Conservation (phyloP, 129 eudicot genomes). For the Helichrysum umbraculigerum region DNA sequence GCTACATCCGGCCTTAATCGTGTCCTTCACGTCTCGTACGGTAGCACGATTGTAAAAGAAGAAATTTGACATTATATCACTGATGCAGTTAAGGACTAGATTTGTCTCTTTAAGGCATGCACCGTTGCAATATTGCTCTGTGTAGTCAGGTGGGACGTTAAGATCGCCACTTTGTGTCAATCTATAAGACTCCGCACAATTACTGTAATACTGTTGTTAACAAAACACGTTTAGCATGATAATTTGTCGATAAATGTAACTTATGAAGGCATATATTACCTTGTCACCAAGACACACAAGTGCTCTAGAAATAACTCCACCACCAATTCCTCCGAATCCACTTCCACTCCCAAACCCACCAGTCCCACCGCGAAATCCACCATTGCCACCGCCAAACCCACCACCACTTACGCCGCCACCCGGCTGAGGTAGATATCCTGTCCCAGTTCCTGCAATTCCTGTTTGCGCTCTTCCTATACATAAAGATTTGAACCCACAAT, state of each 20-base stretch:
- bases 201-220: conserved; percentile 53
- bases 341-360: conserved; percentile 26
- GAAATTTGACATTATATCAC: conserved; percentile 48
- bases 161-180: conserved; percentile 61
- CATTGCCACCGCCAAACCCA: neutral
- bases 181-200: conserved; percentile 60
- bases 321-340: conserved; percentile 42
- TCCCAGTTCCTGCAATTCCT: conserved; percentile 36
- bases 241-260: neutral
- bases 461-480: conserved; percentile 44
- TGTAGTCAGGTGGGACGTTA: conserved; percentile 52
- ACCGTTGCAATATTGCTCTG: conserved; percentile 67
- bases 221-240: neutral
- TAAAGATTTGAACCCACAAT: no score
- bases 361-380: conserved; percentile 7
- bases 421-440: conserved; percentile 49
- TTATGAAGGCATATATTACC: conserved; percentile 26
- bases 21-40: conserved; percentile 47
- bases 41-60: conserved; percentile 64
- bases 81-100: conserved; percentile 64
- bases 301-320: conserved; percentile 54
- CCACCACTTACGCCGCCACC: conserved; percentile 36
- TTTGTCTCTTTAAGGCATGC: conserved; percentile 69
- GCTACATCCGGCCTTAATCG: conserved; percentile 69
- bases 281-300: conserved; percentile 62